Percentiles rank a stretch among this genome's conserved stretches.
These are phyloP conservation scores for Trichoderma asperelloides DNA, from an alignment of 495 filamentous ascomycete species.

Conservation along the genomic window DNA sequence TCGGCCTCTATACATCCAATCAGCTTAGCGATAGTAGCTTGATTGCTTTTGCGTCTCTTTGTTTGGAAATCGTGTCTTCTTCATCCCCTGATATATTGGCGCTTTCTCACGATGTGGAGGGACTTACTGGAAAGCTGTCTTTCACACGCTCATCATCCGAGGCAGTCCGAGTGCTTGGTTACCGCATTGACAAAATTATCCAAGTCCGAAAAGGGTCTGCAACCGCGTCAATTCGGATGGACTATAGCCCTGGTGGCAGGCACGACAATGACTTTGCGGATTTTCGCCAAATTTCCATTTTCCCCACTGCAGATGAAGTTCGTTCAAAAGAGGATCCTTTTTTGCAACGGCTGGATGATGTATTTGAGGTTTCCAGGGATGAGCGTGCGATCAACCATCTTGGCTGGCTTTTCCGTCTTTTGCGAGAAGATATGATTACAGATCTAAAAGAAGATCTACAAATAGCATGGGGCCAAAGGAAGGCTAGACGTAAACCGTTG, in stretches of 20 bases:
- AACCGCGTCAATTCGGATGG: constrained; percentile 14
- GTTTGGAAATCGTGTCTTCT: constrained; percentile 45
- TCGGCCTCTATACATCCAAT: constrained; percentile 30
- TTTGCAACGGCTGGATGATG: constrained; percentile 40
- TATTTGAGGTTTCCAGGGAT: constrained; percentile 24
- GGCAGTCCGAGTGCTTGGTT: constrained; percentile 19
- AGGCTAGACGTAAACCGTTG: constrained; percentile 22
- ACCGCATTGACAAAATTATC: constrained; percentile 20
- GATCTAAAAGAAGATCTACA: constrained; percentile 56
- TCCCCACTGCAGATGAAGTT: constrained; percentile 65
- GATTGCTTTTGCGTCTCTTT: constrained; percentile 50
- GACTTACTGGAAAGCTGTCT: constrained; percentile 18
- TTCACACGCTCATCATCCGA: constrained; percentile 27
- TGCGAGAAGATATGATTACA: constrained; percentile 65
- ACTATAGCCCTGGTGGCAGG: constrained; percentile 50
- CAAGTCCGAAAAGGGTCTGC: background rate
- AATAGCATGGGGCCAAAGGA: constrained; percentile 33
- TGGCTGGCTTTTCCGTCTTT: constrained; percentile 72
- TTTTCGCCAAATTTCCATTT: constrained; percentile 53
- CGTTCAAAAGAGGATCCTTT: constrained; percentile 47
- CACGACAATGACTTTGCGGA: constrained; percentile 70
- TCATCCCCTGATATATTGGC: constrained; percentile 21
- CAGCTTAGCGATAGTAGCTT: constrained; percentile 30
- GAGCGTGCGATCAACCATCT: constrained; percentile 45
- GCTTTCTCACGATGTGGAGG: constrained; percentile 25